Percentiles rank a stretch among this genome's conserved stretches.
phyloP scores from a whole-genome alignment of 371 early-diverging fungal genomes.

The Apophysomyces sp. region DNA sequence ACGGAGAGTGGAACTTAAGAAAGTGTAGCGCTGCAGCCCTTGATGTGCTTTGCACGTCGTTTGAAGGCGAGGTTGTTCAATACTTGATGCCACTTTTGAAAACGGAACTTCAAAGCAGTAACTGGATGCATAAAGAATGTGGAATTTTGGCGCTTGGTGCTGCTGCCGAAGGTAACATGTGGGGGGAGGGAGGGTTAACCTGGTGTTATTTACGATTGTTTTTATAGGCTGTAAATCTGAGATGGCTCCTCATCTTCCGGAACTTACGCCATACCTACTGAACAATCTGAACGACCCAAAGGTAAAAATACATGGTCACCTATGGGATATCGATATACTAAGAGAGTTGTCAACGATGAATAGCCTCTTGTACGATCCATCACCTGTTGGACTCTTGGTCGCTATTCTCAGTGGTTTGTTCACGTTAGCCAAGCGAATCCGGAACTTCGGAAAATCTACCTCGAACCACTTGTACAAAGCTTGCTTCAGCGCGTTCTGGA shows the following conservation, averaged over 20 bases:
- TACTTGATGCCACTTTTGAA: slow-evolving; percentile 87
- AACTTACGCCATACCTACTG: slow-evolving; percentile 83
- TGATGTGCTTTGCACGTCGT: slow-evolving; percentile 89
- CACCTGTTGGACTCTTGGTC: slow-evolving; percentile 96
- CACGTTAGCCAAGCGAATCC: slow-evolving; percentile 48
- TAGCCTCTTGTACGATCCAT: slow-evolving; percentile 94
- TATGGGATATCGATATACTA: not conserved
- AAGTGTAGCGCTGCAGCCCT: slow-evolving; percentile 97
- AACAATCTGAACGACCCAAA: slow-evolving; percentile 77
- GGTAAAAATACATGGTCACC: slow-evolving; percentile 29
- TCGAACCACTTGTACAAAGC: slow-evolving; percentile 78
- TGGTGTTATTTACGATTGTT: not conserved
- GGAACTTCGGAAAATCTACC: slow-evolving; percentile 66
- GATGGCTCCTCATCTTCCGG: slow-evolving; percentile 87
- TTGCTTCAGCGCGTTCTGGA: slow-evolving; percentile 79
- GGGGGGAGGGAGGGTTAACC: no score
- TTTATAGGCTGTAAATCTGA: slow-evolving; percentile 73
- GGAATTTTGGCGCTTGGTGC: slow-evolving; percentile 97
- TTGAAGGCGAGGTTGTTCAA: slow-evolving; percentile 76
- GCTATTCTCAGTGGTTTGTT: slow-evolving; percentile 87
- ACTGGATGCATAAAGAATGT: slow-evolving; percentile 92
- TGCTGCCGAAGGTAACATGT: slow-evolving; percentile 92
- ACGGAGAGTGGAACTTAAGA: slow-evolving; percentile 94
- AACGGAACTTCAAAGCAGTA: slow-evolving; percentile 69
- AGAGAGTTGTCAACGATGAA: not conserved